Conservation (phyloP, 2,329 filamentous ascomycete genomes). For the Xylariomycetidae sp. region DNA sequence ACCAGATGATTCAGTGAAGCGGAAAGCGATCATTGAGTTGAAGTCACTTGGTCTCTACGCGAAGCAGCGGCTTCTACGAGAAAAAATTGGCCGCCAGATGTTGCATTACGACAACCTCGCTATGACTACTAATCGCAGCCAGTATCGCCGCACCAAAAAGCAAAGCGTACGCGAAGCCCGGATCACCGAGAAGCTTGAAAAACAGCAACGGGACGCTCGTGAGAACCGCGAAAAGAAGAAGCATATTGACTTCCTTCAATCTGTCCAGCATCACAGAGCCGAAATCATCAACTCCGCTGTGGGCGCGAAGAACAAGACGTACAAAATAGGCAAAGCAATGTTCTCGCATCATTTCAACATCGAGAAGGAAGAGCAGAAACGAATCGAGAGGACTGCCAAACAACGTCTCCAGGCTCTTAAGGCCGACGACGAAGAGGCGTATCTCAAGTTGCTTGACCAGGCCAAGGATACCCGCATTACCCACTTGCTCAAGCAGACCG, state of each 20-base stretch:
- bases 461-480: constrained; percentile 99
- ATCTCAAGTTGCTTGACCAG: constrained; percentile 94
- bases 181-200: constrained; percentile 98
- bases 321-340: constrained; percentile 89
- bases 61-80: constrained; percentile 81
- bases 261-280: constrained; percentile 75
- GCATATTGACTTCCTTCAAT: constrained; percentile 84
- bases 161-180: constrained; percentile 91
- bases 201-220: constrained; percentile 93
- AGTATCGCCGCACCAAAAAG: constrained; percentile 94
- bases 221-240: constrained; percentile 98
- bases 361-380: constrained; percentile 98
- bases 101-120: constrained; percentile 93
- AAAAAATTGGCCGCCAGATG: constrained; percentile 86
- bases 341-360: constrained; percentile 87
- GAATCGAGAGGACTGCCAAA: constrained; percentile 94
- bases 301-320: constrained; percentile 67
- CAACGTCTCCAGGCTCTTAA: constrained; percentile 98
- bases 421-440: constrained; percentile 98
- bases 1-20: constrained; percentile 76
- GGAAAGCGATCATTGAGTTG: constrained; percentile 90
- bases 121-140: constrained; percentile 90
- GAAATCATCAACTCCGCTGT: constrained; percentile 68
- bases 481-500: constrained; percentile 91
- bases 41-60: constrained; percentile 85